Base-by-base conservation (phyloP, 352 stramenopile genomes). In the Pythium aristosporum region DNA sequence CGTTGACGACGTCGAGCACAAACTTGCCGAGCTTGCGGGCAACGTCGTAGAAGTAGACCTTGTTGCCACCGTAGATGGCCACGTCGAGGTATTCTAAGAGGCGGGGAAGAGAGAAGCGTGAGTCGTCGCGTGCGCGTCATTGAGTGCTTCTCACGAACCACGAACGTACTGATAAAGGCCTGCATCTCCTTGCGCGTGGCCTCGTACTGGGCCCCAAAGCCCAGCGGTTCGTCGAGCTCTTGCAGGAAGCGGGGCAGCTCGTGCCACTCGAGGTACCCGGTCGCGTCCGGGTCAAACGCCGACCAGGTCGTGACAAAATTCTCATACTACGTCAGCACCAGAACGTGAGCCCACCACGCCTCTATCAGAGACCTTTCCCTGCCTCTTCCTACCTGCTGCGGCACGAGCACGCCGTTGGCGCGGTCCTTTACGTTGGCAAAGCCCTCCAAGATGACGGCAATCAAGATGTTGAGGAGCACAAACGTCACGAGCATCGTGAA, bases 381-480 rank as follows among this genome's bases (percentile, higher is more conserved):
- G 3, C 34, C 41, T 47, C 41, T 34, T 48, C n/a, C 47, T 77
- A 89, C 80, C 57, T 89, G 74, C 50, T 85, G 63, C 3, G 78
- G 80, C 30, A 85, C 66, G 2, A 89, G 54, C 11, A 89, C 61
- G 25, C 68, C 68, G 48, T 68, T 46, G 5, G 63, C 52, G 10
- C 68, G 61, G 42, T 74, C 62, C 64, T 74, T 74, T 42, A 71
- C 68, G 39, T 87, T 88, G n/a, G 92, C 79, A 65, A 97, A 98
- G 11, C 84, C 86, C 46, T 97, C 87, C 23, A 97, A 79, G 42
- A 98, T 94, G 43, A 97, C 86, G 16, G 84, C 92, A 49, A 98
- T 94, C 70, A 97, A 96, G 52, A 98, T 88, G 58, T 97, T 97
- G 30, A 98, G 68, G 34, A 97, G 71, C 32, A 97, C 80, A 55